Evolutionary conservation across 495 filamentous ascomycete genomes (phyloP), one percentile per base, ranked within the genome.

Genomic region (Venustampulla echinocandica): DNA sequence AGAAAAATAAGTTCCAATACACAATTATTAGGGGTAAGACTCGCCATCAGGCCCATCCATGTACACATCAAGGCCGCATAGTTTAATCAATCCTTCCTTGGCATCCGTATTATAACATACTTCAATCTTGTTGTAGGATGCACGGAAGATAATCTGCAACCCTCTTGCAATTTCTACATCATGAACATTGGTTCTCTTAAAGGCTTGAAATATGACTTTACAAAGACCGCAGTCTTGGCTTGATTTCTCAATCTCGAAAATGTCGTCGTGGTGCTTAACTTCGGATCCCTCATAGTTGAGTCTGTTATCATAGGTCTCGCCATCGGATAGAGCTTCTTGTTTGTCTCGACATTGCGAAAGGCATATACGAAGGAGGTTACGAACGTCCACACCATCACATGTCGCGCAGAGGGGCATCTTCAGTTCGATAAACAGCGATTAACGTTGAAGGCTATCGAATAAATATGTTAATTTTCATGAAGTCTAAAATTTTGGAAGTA

Each of bases 201-300:
- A 49, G 37, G 46, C 46, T 36, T 49, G 23, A 49, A 49, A 49
- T 42, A 49, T 49, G 46, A 43, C 22, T 35, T 42, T 30, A 21
- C 46, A 49, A 49, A 49, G 46, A 42, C 35, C 39, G 19, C 46
- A 49, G 28, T 42, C 27, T 49, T 49, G 23, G 27, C 46, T 49
- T 42, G 46, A 49, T 49, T 49, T 49, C 46, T 49, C 38, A 42
- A 49, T 42, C 38, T 42, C 46, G 39, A 49, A 42, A 49, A 49
- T 49, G 37, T 49, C 46, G 28, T 21, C 30, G 38, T 49, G 46
- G 37, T 49, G 46, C 46, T 36, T 49, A 28, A 49, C 39, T 49
- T 49, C 46, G 46, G 46, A 49, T 49, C 46, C 46, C 28, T 49
- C 46, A 43, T 49, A 49, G 38, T 35, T 33, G 37, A 42, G 37